Conservation (phyloP, 2,329 filamentous ascomycete genomes). For the Xylariaceae sp. region DNA sequence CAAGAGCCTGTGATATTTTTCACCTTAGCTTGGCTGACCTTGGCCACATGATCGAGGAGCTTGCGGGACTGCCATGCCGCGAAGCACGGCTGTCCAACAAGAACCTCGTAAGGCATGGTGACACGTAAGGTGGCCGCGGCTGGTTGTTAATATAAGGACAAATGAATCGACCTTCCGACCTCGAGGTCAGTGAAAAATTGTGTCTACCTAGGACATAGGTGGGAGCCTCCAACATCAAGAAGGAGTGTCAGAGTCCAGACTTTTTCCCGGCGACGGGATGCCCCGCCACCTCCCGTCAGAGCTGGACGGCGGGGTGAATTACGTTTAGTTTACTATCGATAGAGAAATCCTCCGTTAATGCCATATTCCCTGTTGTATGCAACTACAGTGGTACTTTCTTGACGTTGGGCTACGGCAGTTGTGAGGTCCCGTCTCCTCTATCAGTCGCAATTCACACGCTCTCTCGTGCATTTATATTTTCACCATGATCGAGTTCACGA, state of each 20-base stretch:
- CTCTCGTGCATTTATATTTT: too few relatives aligned
- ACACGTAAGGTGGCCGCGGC: slow-evolving; percentile 1
- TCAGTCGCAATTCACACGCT: too few relatives aligned
- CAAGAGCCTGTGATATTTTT: slow-evolving; percentile 48
- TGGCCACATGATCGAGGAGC: slow-evolving; percentile 40
- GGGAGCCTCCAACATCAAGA: neutral
- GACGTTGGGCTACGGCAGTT: too few relatives aligned
- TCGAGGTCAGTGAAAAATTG: slow-evolving; percentile 1
- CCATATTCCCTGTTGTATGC: neutral
- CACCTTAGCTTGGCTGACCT: slow-evolving; percentile 39
- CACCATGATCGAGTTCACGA: too few relatives aligned
- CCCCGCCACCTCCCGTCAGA: slow-evolving; percentile 16
- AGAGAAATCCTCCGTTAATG: neutral
- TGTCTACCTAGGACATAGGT: slow-evolving; percentile 4
- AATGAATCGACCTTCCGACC: slow-evolving; percentile 5
- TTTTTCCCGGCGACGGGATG: slow-evolving; percentile 5
- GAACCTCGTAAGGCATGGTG: slow-evolving; percentile 27
- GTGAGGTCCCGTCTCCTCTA: too few relatives aligned
- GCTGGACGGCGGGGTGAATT: slow-evolving; percentile 17
- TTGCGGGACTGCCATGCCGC: slow-evolving; percentile 42
- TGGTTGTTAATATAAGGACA: neutral
- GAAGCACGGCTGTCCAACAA: slow-evolving; percentile 45
- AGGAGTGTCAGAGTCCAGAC: neutral
- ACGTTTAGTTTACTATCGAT: slow-evolving; percentile 12
- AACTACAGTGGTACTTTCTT: too few relatives aligned